Evolutionary conservation across 2,329 filamentous ascomycete species (phyloP).

Genomic region (Calonectria multiphialidica): DNA sequence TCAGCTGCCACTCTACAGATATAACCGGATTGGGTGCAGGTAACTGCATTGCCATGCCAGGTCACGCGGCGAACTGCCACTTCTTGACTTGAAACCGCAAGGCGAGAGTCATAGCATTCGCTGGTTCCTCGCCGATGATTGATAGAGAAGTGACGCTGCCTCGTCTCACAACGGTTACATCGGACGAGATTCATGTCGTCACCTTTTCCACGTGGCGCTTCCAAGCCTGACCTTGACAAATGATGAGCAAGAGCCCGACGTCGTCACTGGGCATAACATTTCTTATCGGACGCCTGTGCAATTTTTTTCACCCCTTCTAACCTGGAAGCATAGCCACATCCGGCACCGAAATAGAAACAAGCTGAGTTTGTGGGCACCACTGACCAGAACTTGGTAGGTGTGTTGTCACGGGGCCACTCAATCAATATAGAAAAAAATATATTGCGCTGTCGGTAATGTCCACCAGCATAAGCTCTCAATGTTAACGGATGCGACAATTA

Average conservation of each 20-base stretch:
- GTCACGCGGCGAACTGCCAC: not conserved
- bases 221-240: not conserved
- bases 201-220: not conserved
- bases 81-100: not conserved
- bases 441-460: slow-evolving; percentile 1
- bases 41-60: not conserved
- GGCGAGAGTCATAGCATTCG: not conserved
- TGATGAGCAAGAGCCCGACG: not conserved
- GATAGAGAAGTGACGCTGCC: not conserved
- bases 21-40: not conserved
- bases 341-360: slow-evolving; percentile 3
- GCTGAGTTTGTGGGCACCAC: slow-evolving; percentile 2
- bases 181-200: not conserved
- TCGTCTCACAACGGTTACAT: not conserved
- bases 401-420: not conserved
- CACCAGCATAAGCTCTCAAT: not conserved
- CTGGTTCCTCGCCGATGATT: not conserved
- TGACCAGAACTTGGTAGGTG: not conserved
- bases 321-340: slow-evolving; percentile 13
- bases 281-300: not conserved
- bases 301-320: not conserved
- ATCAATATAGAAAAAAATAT: not conserved
- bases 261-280: not conserved
- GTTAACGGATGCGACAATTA: not conserved
- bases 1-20: not conserved